Conservation (phyloP, 2,329 filamentous ascomycete species). For the Diaporthe sp. region DNA sequence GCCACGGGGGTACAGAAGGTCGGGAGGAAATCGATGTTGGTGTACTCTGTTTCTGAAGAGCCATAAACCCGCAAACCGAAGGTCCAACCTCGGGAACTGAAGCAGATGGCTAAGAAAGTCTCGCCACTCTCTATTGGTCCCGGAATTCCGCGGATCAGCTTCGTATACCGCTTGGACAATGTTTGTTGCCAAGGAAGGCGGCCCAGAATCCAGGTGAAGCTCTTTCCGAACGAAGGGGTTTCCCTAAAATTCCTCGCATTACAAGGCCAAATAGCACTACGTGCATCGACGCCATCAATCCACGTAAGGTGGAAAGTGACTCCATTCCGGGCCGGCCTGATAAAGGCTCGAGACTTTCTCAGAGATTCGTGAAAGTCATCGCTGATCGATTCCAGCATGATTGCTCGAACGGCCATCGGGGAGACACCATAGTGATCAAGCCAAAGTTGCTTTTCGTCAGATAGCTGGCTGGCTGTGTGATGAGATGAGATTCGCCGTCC, state of each 20-base stretch:
- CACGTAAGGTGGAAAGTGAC: background rate
- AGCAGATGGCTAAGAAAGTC: background rate
- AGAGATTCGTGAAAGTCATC: background rate
- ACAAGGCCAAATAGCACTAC: background rate
- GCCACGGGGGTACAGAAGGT: too few relatives aligned
- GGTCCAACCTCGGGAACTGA: background rate
- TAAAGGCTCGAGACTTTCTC: background rate
- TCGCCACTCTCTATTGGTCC: background rate
- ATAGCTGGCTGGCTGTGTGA: background rate
- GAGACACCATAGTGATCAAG: too few relatives aligned
- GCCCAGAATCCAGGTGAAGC: background rate
- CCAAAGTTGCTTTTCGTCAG: background rate
- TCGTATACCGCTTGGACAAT: background rate
- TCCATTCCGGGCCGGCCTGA: background rate
- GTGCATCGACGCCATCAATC: background rate
- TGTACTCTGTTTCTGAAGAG: background rate
- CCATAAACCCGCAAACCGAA: background rate
- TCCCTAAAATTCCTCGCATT: background rate
- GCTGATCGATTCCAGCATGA: background rate
- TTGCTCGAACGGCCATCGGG: background rate
- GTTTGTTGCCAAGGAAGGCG: background rate
- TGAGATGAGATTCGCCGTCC: background rate
- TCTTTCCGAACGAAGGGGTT: too few relatives aligned
- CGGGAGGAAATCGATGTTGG: too few relatives aligned
- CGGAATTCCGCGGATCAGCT: background rate